Base-by-base conservation (phyloP, 2,329 filamentous ascomycete genomes). In the Coleophoma crateriformis region DNA sequence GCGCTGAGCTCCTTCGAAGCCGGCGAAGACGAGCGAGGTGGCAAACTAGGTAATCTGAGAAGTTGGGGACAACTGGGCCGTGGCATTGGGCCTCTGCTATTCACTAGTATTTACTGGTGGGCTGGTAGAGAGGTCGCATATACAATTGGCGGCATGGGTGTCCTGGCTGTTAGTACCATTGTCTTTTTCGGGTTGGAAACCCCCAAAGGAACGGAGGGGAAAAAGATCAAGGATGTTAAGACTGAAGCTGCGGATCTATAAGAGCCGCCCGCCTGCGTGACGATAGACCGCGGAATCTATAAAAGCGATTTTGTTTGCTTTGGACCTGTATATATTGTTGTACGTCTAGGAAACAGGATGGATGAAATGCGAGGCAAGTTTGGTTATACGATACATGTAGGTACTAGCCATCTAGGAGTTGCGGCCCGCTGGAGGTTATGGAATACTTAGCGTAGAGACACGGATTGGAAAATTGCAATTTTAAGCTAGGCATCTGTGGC, bases 21-120 rank as follows among this genome's bases (percentile, higher is more conserved):
- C 0, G 76, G 74, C 41, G 84, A 86, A 52, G 79, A 78, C 35
- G 91, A 97, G 70, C 78, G 92, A 38, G 94, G 94, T 3, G 84
- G 84, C 43, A 95, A 95, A 64, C 72, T 99, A 46, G 94, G 94
- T 3, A 85, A 88, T 50, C 77, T 97, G 58, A 78, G 94, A 27
- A 82, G 78, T 58, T 84, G 76, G 84, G 92, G 94, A 6, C 94
- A 99, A 73, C 78, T 91, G 4, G 94, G 94, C 3, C 79, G 94
- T 33, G 90, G 91, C 0, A 68, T 95, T 11, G 94, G 94, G 0
- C 94, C 94, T 0, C 67, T 99, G 4, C 71, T 95, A 34, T 99
- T 99, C 65, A 97, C 94, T 54, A 90, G 89, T 45, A 75, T 99
- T 49, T 99, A 99, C 71, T 99, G 94, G 94, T 99, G 94, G 94